These are phyloP conservation scores for Schizosaccharomyces osmophilus DNA, from an alignment of 805 yeast genomes.

Conservation along the genomic window DNA sequence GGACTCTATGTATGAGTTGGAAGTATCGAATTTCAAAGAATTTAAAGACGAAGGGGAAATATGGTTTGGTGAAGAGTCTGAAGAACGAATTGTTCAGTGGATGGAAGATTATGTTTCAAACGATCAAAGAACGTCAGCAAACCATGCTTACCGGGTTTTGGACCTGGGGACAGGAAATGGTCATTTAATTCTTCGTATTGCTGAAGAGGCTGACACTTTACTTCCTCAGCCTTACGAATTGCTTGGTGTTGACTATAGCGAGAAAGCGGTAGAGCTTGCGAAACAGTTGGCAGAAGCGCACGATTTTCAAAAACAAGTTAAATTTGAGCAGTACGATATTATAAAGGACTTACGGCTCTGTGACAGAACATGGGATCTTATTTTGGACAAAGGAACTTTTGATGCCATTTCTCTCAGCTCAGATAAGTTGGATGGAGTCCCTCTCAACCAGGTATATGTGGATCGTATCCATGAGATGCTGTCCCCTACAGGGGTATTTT, in stretches of 20 bases:
- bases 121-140: not conserved
- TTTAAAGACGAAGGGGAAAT: constrained; percentile 80
- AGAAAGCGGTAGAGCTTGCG: constrained; percentile 58
- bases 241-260: constrained; percentile 71
- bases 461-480: constrained; percentile 17
- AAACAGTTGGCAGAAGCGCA: constrained; percentile 23
- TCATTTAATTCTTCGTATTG: constrained; percentile 37
- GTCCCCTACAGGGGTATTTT: constrained; percentile 30
- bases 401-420: constrained; percentile 85
- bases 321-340: constrained; percentile 49
- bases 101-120: constrained; percentile 22
- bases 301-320: constrained; percentile 15
- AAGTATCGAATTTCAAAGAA: constrained; percentile 41
- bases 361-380: constrained; percentile 35
- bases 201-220: constrained; percentile 34
- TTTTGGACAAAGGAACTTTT: constrained; percentile 82
- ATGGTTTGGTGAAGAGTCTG: constrained; percentile 97
- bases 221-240: not conserved
- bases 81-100: constrained; percentile 53
- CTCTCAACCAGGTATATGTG: not conserved
- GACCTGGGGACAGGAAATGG: constrained; percentile 97
- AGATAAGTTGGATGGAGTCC: constrained; percentile 14
- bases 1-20: constrained; percentile 66
- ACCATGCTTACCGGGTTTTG: constrained; percentile 21
- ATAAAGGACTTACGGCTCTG: constrained; percentile 17